Evolutionary conservation across 176 grass and related monocot species (phyloP).

Genomic region (Oryza officinalis): DNA sequence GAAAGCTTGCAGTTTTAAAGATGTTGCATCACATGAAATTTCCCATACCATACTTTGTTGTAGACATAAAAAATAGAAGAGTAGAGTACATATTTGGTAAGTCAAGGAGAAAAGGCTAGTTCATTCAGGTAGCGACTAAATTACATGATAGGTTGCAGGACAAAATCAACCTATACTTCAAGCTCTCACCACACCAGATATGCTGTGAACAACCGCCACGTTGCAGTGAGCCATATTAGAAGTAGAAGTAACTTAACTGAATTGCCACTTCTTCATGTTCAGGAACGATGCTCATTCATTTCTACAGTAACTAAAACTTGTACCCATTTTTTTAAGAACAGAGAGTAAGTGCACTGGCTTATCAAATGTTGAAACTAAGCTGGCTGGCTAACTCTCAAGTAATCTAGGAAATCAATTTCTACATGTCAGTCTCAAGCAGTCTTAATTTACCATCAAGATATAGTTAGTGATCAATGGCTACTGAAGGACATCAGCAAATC

Average conservation of each 20-base stretch:
- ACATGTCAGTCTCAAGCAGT: slow-evolving; percentile 38
- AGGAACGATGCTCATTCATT: slow-evolving; percentile 20
- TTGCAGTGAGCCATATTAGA: neutral
- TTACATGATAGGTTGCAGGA: neutral
- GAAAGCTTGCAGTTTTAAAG: neutral
- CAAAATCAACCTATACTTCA: neutral
- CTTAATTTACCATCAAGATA: slow-evolving; percentile 28
- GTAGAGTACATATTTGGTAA: neutral
- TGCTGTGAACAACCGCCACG: neutral
- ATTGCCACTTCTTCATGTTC: slow-evolving; percentile 23
- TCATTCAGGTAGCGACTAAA: neutral
- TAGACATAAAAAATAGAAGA: neutral
- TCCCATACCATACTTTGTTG: neutral
- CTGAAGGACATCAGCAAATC: slow-evolving; percentile 10
- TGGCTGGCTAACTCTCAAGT: slow-evolving; percentile 11
- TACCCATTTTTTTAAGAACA: neutral
- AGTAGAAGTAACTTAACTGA: slow-evolving; percentile 14
- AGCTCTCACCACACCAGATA: neutral
- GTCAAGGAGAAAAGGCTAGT: neutral
- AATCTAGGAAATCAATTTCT: slow-evolving; percentile 9
- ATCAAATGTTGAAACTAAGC: neutral
- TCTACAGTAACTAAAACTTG: slow-evolving; percentile 3
- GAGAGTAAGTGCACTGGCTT: neutral
- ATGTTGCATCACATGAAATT: slow-evolving; percentile 12
- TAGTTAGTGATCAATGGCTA: slow-evolving; percentile 25